A percentile compares a stretch with the other conserved stretches of the same genome.
These are phyloP conservation scores for Grigorovia yakushimaensis DNA, from an alignment of 805 yeast species.

Conservation along the genomic window DNA sequence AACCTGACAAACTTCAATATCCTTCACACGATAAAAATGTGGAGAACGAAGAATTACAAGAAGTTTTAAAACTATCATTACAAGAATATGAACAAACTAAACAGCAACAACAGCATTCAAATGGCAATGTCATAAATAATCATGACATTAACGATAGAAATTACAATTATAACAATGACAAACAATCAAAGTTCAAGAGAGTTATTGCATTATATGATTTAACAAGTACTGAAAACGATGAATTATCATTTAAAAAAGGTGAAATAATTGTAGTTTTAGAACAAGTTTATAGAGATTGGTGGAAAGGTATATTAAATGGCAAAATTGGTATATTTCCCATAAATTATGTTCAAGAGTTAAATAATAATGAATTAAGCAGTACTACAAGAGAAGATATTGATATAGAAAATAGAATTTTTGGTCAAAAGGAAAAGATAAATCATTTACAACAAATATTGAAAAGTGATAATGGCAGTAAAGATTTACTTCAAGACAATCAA, in stretches of 20 bases:
- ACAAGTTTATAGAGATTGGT: conserved; percentile 87
- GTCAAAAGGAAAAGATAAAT: conserved; percentile 55
- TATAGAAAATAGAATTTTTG: conserved; percentile 44
- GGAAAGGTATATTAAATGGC: conserved; percentile 81
- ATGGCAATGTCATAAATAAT: conserved; percentile 7
- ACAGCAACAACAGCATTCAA: conserved; percentile 13
- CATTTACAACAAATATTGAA: conserved; percentile 35
- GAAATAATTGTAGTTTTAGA: conserved; percentile 84
- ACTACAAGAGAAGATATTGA: conserved; percentile 10
- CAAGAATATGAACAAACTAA: conserved; percentile 40
- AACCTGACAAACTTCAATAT: not conserved
- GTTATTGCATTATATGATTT: conserved; percentile 85
- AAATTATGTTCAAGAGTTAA: conserved; percentile 78
- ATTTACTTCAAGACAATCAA: conserved; percentile 47
- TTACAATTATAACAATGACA: too few relatives aligned
- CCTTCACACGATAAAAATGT: conserved; percentile 45
- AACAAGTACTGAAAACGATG: conserved; percentile 71
- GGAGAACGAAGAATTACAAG: conserved; percentile 75
- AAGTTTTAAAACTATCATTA: conserved; percentile 65
- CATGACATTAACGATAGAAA: not conserved
- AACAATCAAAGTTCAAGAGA: conserved; percentile 34
- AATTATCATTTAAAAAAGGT: conserved; percentile 76
- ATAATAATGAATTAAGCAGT: conserved; percentile 41
- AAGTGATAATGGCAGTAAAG: conserved; percentile 25
- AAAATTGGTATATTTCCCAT: conserved; percentile 82